phyloP scores from a whole-genome alignment of 352 stramenopile species.

The Pythium scleroteichum region DNA sequence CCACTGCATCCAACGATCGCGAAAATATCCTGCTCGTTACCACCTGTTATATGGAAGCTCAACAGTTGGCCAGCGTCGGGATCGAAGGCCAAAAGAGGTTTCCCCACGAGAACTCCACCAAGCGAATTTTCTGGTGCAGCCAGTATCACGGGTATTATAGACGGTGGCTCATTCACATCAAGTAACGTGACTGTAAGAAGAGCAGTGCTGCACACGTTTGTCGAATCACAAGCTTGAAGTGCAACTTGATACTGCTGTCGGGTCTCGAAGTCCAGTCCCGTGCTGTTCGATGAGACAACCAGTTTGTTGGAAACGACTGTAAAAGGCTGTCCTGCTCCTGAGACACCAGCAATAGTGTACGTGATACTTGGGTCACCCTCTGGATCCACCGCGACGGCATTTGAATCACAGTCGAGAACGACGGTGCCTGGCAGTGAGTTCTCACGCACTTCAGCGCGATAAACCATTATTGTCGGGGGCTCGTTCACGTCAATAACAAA shows the following conservation, averaged over 20 bases:
- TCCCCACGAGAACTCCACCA: slow-evolving; percentile 25
- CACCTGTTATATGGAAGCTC: slow-evolving; percentile 29
- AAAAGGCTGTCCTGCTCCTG: slow-evolving; percentile 11
- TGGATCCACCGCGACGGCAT: slow-evolving; percentile 20
- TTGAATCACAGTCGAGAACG: slow-evolving; percentile 21
- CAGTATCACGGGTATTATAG: slow-evolving; percentile 4
- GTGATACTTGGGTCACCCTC: slow-evolving; percentile 25
- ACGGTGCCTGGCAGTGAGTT: slow-evolving; percentile 28
- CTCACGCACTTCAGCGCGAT: slow-evolving; percentile 14
- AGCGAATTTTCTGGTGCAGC: slow-evolving; percentile 20
- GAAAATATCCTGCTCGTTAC: slow-evolving; percentile 36
- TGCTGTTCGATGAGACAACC: not conserved
- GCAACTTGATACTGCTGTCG: slow-evolving; percentile 10
- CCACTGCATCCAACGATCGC: slow-evolving; percentile 50
- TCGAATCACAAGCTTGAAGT: slow-evolving; percentile 27
- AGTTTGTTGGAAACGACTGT: slow-evolving; percentile 13
- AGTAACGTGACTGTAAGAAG: slow-evolving; percentile 21
- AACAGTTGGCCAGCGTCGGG: slow-evolving; percentile 32
- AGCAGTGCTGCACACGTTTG: slow-evolving; percentile 9
- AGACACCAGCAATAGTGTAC: slow-evolving; percentile 13
- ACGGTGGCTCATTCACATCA: slow-evolving; percentile 34
- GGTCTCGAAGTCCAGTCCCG: slow-evolving; percentile 25
- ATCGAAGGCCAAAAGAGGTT: slow-evolving; percentile 28
- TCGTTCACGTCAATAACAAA: slow-evolving; percentile 49
- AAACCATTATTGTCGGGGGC: slow-evolving; percentile 36